A percentile compares a stretch with the other conserved stretches of the same genome.
These are phyloP conservation scores for Coemansia sp. DNA, from an alignment of 192 early-diverging fungal species.

Conservation along the genomic window DNA sequence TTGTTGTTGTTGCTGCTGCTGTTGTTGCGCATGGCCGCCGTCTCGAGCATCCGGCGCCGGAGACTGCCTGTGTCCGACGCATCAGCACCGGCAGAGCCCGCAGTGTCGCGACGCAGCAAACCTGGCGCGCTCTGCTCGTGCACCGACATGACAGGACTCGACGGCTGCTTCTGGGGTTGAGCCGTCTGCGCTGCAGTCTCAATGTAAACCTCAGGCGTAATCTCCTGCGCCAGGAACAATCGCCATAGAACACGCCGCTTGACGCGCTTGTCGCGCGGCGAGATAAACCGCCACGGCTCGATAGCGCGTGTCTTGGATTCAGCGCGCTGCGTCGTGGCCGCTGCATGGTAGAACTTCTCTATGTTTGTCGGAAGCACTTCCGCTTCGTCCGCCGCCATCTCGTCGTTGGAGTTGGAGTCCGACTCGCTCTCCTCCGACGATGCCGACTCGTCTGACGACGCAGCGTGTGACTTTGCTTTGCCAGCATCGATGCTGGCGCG, in stretches of 20 bases:
- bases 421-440: background rate
- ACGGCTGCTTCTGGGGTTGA: background rate
- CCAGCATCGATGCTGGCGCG: background rate
- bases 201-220: constrained; percentile 35
- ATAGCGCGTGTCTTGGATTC: constrained; percentile 25
- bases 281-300: constrained; percentile 51
- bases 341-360: constrained; percentile 19
- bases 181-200: constrained; percentile 16
- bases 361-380: constrained; percentile 1
- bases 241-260: constrained; percentile 54
- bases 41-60: constrained; percentile 30
- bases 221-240: constrained; percentile 54
- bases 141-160: constrained; percentile 18
- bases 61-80: constrained; percentile 12
- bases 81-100: background rate
- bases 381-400: background rate
- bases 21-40: constrained; percentile 2
- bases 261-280: constrained; percentile 48
- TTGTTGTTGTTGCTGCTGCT: background rate
- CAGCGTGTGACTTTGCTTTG: background rate
- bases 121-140: background rate
- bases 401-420: constrained; percentile 9
- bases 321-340: constrained; percentile 22
- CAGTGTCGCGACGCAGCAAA: background rate
- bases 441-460: constrained; percentile 12